Evolutionary conservation across 441 rosid genomes (phyloP), one percentile per base, ranked within the genome.

Genomic region (Gossypium trilobum): DNA sequence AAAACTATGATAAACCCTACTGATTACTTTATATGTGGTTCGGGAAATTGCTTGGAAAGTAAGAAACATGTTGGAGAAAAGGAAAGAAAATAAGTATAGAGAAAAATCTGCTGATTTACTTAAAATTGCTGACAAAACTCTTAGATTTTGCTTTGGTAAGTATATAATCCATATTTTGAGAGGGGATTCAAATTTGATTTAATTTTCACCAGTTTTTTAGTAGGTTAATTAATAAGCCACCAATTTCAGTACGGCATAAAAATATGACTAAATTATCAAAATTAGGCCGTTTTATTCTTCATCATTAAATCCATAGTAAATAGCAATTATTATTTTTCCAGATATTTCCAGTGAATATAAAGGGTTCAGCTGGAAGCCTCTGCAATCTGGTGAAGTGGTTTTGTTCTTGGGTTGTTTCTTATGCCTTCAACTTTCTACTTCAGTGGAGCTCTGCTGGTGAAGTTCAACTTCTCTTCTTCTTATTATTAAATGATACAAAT

Each of bases 351-450:
- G 83, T 85, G 62, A 82, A 78, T 65, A 80, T 85, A 77, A 85
- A 85, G 71, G 89, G 89, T 33, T 78, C 80, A 17, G 91, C 89
- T 8, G 91, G 91, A 68, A 87, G 91, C 72, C 76, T 87, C 2
- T 83, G 83, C 71, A 73, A 83, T 19, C 66, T 85, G 33, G 82
- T 85, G 57, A 85, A 81, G 79, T 87, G 89, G 89, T 61, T 77
- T 31, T 82, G 89, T 17, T 84, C 87, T 44, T 85, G 85, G 89
- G 76, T 87, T 31, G 46, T 87, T 70, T 78, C 91, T 1, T 85
- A 68, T 25, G 51, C 87, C 19, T 85, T 82, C 74, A 87, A 82
- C 78, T 87, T 87, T 71, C 50, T 84, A 42, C 78, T 81, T 25
- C 29, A 25, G 29, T 82, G 83, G 84, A 87, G 71, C 77, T 74